phyloP scores from a whole-genome alignment of 345 rosid genomes.

The Geranium brycei region DNA sequence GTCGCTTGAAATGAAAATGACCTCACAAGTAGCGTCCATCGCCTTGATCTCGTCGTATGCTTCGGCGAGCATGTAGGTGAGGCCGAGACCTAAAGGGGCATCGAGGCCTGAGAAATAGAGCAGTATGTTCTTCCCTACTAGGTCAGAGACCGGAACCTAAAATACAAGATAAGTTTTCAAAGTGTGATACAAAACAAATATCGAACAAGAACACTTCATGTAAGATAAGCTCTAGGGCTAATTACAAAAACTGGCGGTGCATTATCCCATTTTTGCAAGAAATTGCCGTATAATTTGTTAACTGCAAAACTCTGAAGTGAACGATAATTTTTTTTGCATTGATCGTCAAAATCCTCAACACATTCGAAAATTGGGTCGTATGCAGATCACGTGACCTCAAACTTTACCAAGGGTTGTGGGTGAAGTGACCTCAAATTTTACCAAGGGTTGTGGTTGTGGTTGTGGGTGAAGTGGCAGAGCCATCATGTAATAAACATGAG shows the following conservation, averaged over 20 bases:
- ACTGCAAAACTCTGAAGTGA: too few relatives aligned
- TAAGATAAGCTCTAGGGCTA: too few relatives aligned
- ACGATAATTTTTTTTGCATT: too few relatives aligned
- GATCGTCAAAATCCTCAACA: too few relatives aligned
- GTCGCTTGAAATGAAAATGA: slow-evolving; percentile 25
- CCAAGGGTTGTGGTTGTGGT: neutral
- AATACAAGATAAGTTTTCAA: neutral
- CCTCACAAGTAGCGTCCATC: slow-evolving; percentile 12
- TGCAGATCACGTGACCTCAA: too few relatives aligned
- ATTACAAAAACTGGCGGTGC: too few relatives aligned
- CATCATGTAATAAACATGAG: too few relatives aligned
- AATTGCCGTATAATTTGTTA: too few relatives aligned
- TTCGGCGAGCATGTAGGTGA: slow-evolving; percentile 4
- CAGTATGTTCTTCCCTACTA: slow-evolving; percentile 2
- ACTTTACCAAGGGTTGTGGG: neutral
- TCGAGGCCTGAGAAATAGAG: slow-evolving; percentile 5
- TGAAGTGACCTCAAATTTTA: neutral
- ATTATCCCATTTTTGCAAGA: too few relatives aligned
- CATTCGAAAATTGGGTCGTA: too few relatives aligned
- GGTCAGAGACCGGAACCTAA: slow-evolving; percentile 1
- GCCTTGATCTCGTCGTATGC: slow-evolving; percentile 4
- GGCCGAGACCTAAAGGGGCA: slow-evolving; percentile 1
- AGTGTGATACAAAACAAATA: too few relatives aligned
- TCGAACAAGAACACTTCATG: too few relatives aligned
- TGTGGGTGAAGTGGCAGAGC: neutral